A percentile compares a stretch with the other conserved stretches of the same genome.
phyloP scores from a whole-genome alignment of 139 green algal genomes.

The Pleodorina starrii region DNA sequence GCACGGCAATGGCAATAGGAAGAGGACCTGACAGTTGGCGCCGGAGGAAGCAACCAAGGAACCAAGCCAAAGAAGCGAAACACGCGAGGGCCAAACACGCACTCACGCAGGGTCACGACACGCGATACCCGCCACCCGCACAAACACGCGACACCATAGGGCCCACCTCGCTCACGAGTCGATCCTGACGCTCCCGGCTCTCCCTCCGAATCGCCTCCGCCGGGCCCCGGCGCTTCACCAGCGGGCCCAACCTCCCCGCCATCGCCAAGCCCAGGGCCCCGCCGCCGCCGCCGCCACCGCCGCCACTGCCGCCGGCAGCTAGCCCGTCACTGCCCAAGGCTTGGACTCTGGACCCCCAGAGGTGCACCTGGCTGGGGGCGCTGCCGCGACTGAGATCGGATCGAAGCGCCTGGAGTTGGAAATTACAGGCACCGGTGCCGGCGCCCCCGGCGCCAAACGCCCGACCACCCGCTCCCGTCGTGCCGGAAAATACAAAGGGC shows the following conservation, averaged over 20 bases:
- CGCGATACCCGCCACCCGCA: no score
- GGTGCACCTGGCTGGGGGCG: no score
- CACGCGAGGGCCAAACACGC: background rate
- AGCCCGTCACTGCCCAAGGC: background rate
- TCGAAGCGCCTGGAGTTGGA: no score
- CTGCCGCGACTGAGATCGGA: no score
- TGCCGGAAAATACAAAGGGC: no score
- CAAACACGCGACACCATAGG: no score
- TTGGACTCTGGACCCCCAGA: no score
- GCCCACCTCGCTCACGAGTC: background rate
- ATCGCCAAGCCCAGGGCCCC: background rate
- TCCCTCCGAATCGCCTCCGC: background rate
- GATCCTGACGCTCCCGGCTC: conserved; percentile 1
- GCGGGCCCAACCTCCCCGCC: background rate
- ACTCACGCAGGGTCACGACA: background rate
- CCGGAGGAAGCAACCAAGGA: background rate
- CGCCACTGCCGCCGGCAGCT: background rate
- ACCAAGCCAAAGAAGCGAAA: background rate
- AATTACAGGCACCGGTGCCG: background rate
- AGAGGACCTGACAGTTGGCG: background rate
- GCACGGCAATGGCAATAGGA: background rate
- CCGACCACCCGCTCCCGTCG: background rate
- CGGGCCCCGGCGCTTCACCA: background rate
- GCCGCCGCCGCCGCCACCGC: background rate
- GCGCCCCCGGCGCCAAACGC: no score